Conservation (phyloP, 2,329 filamentous ascomycete species). For the Aspergillus eucalypticola region DNA sequence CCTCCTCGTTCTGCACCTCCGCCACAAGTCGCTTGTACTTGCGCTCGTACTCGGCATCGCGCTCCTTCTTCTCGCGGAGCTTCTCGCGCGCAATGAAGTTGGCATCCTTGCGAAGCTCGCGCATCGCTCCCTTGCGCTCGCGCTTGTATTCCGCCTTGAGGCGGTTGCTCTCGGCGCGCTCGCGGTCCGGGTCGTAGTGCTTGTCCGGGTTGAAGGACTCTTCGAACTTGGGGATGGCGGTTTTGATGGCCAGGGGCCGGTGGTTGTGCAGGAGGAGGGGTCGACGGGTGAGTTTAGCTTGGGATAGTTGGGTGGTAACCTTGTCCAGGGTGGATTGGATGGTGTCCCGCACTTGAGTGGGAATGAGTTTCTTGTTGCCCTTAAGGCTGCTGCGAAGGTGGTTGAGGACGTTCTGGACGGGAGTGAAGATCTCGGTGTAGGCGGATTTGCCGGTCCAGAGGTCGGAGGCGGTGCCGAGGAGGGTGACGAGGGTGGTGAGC, state of each 20-base stretch:
- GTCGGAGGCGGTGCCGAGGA: constrained; percentile 68
- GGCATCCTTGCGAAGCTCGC: constrained; percentile 92
- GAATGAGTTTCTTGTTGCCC: constrained; percentile 51
- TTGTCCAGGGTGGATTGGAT: constrained; percentile 35
- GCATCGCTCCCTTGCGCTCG: constrained; percentile 90
- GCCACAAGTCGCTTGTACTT: constrained; percentile 91
- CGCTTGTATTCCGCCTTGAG: constrained; percentile 89
- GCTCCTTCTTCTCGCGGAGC: constrained; percentile 87
- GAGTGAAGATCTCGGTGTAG: constrained; percentile 76
- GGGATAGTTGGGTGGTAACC: constrained; percentile 49
- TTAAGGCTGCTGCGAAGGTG: constrained; percentile 61
- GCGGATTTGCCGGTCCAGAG: constrained; percentile 73
- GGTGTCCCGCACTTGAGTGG: constrained; percentile 35
- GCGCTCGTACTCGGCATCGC: constrained; percentile 90
- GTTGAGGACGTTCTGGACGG: constrained; percentile 59
- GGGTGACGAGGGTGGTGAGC: constrained; percentile 61
- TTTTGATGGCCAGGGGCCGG: constrained; percentile 82
- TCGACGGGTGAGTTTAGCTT: constrained; percentile 67
- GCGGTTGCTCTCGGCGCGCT: constrained; percentile 81
- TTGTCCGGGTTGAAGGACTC: constrained; percentile 90
- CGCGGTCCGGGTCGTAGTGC: constrained; percentile 94
- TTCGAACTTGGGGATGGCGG: constrained; percentile 90
- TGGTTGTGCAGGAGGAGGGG: constrained; percentile 89
- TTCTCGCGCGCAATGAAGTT: constrained; percentile 91
- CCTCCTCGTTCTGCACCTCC: constrained; percentile 95